Evolutionary conservation across 352 stramenopile genomes (phyloP).

Genomic region (Pythium sukuiense): DNA sequence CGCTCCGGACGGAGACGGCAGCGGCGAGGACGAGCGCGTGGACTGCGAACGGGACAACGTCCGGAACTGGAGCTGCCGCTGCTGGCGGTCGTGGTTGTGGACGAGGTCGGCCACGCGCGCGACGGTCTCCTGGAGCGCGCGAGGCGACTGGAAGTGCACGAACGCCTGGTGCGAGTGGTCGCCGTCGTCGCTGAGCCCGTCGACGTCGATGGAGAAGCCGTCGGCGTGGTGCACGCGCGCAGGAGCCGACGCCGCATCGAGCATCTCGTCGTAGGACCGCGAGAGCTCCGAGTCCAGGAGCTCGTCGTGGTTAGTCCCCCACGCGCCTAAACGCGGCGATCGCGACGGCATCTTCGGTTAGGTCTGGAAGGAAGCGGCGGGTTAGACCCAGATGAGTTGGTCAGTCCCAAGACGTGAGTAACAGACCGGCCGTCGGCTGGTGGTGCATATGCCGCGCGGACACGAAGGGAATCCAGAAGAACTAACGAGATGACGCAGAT

Average conservation of each 20-base stretch:
- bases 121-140: constrained; percentile 14
- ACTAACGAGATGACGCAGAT: not conserved
- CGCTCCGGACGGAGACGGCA: constrained; percentile 8
- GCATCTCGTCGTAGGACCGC: constrained; percentile 22
- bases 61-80: not conserved
- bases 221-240: not conserved
- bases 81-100: constrained; percentile 6
- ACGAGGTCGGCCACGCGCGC: constrained; percentile 18
- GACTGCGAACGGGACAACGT: constrained; percentile 7
- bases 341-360: not conserved
- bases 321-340: constrained; percentile 1
- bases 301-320: constrained; percentile 1
- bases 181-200: constrained; percentile 7
- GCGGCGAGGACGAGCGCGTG: constrained; percentile 18
- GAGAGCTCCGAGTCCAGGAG: constrained; percentile 21
- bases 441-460: not conserved
- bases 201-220: constrained; percentile 17
- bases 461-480: constrained; percentile 2
- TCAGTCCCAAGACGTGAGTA: constrained; percentile 6
- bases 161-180: constrained; percentile 6
- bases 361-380: not conserved
- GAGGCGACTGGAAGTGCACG: constrained; percentile 25
- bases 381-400: not conserved
- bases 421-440: constrained; percentile 5
- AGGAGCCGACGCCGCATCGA: constrained; percentile 6